Percentiles rank a stretch among this genome's conserved stretches.
Evolutionary conservation across 2,329 filamentous ascomycete species (phyloP).

Genomic region (Blastomyces parvus): DNA sequence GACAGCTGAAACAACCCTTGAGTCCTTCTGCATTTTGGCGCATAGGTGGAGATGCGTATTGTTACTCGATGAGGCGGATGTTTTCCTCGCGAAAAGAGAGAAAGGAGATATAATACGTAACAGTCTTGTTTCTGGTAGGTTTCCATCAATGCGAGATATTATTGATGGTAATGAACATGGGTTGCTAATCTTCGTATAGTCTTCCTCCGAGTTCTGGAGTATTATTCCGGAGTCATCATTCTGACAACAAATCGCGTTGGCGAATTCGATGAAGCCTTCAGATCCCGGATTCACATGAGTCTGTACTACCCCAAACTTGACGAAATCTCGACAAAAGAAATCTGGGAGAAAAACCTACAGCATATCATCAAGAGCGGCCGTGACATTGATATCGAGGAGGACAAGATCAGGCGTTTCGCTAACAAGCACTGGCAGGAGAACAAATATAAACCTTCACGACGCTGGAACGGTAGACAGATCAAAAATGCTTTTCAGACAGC

Average conservation of each 20-base stretch:
- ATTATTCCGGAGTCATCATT: slow-evolving; percentile 41
- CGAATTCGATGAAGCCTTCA: slow-evolving; percentile 43
- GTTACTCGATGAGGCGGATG: slow-evolving; percentile 38
- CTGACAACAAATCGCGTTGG: slow-evolving; percentile 45
- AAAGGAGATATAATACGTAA: slow-evolving; percentile 32
- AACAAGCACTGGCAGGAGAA: slow-evolving; percentile 13
- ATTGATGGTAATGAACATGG: neutral
- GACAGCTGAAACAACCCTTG: slow-evolving; percentile 23
- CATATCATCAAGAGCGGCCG: slow-evolving; percentile 11
- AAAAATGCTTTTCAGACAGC: slow-evolving; percentile 31
- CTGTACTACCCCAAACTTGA: slow-evolving; percentile 33
- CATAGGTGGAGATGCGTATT: slow-evolving; percentile 31
- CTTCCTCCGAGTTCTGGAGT: slow-evolving; percentile 41
- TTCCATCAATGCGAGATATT: neutral
- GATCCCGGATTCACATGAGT: slow-evolving; percentile 40
- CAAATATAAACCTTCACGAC: slow-evolving; percentile 11
- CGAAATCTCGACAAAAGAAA: slow-evolving; percentile 14
- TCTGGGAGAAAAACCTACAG: slow-evolving; percentile 21
- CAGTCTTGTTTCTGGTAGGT: slow-evolving; percentile 30
- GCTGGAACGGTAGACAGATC: slow-evolving; percentile 32
- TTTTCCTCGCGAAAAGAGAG: slow-evolving; percentile 34
- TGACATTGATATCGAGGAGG: slow-evolving; percentile 12
- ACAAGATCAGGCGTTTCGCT: slow-evolving; percentile 15
- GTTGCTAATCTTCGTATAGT: slow-evolving; percentile 22
- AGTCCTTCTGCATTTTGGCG: slow-evolving; percentile 21